phyloP scores from a whole-genome alignment of 441 rosid species.

The Erysimum cheiri region DNA sequence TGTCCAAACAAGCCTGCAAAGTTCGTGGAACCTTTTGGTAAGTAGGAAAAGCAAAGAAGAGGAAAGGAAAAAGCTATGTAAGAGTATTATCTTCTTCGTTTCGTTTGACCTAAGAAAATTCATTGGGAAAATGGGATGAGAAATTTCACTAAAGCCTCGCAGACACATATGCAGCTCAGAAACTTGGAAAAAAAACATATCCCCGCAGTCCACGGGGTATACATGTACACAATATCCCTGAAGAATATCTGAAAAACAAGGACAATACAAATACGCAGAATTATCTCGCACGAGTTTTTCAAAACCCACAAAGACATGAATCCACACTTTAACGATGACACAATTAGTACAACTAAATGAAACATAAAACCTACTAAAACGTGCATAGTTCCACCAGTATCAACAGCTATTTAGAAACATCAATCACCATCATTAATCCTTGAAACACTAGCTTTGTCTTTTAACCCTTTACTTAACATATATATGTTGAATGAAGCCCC shows the following conservation, averaged over 20 bases:
- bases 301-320: conserved; percentile 3
- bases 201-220: background rate
- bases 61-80: background rate
- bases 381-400: background rate
- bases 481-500: conserved; percentile 6
- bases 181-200: conserved; percentile 3
- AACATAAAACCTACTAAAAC: background rate
- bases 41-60: conserved; percentile 31
- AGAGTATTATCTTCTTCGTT: conserved; percentile 11
- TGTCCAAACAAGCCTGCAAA: conserved; percentile 50
- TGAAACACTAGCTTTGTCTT: background rate
- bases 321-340: background rate
- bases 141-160: conserved; percentile 20
- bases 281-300: background rate
- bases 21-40: conserved; percentile 43
- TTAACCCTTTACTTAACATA: background rate
- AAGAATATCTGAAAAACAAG: conserved; percentile 31
- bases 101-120: conserved; percentile 12
- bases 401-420: background rate
- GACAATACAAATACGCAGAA: conserved; percentile 11
- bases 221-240: conserved; percentile 12
- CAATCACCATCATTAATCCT: conserved; percentile 3
- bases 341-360: background rate
- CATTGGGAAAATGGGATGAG: background rate
- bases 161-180: conserved; percentile 19